phyloP scores from a whole-genome alignment of 768 basidiomycete species.

The Russula sp. region DNA sequence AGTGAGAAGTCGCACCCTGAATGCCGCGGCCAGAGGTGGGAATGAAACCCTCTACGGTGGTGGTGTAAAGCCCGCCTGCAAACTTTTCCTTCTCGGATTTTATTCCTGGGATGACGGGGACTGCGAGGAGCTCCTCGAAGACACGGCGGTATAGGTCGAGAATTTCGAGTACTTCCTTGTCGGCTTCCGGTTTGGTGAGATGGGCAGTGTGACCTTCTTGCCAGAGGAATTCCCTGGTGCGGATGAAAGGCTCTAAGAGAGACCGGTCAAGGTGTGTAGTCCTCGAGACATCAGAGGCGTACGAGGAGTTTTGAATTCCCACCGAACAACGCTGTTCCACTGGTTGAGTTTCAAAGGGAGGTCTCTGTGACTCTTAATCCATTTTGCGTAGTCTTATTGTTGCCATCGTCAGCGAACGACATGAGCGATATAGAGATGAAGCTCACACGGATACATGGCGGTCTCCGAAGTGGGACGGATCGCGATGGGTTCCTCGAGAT shows the following conservation, averaged over 20 bases:
- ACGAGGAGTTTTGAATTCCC: conserved; percentile 99
- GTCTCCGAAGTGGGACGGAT: conserved; percentile 99
- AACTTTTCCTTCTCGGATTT: conserved; percentile 99
- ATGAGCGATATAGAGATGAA: not conserved
- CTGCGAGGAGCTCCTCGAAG: conserved; percentile 94
- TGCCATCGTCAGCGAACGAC: conserved; percentile 1
- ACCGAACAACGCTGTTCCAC: conserved; percentile 99
- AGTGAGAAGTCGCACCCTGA: conserved; percentile 96
- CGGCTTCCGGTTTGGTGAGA: conserved; percentile 85
- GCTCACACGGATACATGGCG: conserved; percentile 96
- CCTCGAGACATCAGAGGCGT: conserved; percentile 28
- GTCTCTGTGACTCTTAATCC: conserved; percentile 97
- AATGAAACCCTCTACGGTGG: conserved; percentile 96
- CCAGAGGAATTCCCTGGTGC: conserved; percentile 99
- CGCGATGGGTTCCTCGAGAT: conserved; percentile 94
- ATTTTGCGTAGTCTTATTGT: conserved; percentile 86
- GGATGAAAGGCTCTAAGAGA: conserved; percentile 85
- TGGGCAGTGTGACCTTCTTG: conserved; percentile 99
- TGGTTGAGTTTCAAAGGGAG: conserved; percentile 96
- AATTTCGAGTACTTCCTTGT: conserved; percentile 85
- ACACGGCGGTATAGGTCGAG: conserved; percentile 93
- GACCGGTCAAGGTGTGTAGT: not conserved
- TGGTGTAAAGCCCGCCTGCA: conserved; percentile 96
- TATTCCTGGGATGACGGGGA: conserved; percentile 93
- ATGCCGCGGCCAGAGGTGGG: conserved; percentile 96